Evolutionary conservation across 805 yeast species (phyloP).

Genomic region (Yamadazyma insecticola): DNA sequence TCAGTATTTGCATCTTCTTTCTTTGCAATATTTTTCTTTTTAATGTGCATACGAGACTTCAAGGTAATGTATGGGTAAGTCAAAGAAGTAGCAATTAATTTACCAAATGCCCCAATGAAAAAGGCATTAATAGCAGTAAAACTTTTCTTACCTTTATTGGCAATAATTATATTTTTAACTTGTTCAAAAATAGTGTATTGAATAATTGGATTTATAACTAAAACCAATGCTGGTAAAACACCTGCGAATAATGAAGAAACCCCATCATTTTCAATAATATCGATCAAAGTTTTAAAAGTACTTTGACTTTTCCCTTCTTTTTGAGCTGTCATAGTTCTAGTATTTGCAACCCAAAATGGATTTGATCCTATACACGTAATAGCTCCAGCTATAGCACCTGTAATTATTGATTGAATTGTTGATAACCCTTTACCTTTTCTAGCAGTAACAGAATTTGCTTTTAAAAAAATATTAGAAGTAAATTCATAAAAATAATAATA

Average conservation of each 20-base stretch:
- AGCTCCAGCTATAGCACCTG: conserved; percentile 86
- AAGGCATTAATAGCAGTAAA: conserved; percentile 75
- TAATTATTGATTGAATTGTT: conserved; percentile 63
- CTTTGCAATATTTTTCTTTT: conserved; percentile 30
- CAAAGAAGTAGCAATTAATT: conserved; percentile 78
- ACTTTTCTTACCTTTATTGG: conserved; percentile 43
- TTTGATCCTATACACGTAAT: conserved; percentile 78
- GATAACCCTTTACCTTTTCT: conserved; percentile 39
- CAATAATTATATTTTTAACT: conserved; percentile 60
- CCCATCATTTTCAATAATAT: conserved; percentile 71
- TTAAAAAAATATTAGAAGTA: conserved; percentile 45
- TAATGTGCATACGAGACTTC: conserved; percentile 82
- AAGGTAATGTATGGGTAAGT: conserved; percentile 92
- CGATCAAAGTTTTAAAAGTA: conserved; percentile 53
- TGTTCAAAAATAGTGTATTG: conserved; percentile 93
- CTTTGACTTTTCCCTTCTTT: conserved; percentile 20
- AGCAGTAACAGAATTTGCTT: conserved; percentile 21
- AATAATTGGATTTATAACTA: conserved; percentile 84
- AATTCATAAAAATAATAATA: conserved; percentile 90
- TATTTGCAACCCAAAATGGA: conserved; percentile 94
- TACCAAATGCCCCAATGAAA: conserved; percentile 83
- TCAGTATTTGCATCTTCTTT: conserved; percentile 8
- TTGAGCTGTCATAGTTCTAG: conserved; percentile 70
- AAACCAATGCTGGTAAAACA: conserved; percentile 77
- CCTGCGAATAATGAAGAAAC: conserved; percentile 73